Evolutionary conservation across 805 yeast species (phyloP).

Genomic region (Barnettozyma populi): DNA sequence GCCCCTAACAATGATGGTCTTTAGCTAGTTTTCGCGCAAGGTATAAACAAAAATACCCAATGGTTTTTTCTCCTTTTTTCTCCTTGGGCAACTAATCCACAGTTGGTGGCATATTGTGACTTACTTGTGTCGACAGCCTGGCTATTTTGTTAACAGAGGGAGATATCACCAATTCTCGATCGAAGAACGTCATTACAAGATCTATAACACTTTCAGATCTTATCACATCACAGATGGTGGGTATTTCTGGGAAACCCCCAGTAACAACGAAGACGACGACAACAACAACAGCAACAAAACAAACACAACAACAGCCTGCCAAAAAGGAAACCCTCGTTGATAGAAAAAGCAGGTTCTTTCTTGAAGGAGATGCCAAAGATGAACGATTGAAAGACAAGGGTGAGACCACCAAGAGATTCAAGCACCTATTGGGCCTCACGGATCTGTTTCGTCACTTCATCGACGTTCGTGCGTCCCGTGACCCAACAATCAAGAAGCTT

Average conservation of each 20-base stretch:
- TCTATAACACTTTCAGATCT: background rate
- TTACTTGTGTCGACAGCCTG: background rate
- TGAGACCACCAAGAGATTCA: constrained; percentile 74
- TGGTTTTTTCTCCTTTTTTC: background rate
- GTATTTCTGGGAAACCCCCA: background rate
- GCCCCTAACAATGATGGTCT: background rate
- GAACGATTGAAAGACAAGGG: constrained; percentile 52
- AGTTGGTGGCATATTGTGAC: background rate
- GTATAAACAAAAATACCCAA: background rate
- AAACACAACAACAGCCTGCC: background rate
- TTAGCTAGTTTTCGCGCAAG: background rate
- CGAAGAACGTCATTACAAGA: background rate
- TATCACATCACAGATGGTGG: background rate
- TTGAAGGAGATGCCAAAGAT: constrained; percentile 49
- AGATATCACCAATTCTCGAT: background rate
- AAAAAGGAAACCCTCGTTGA: constrained; percentile 29
- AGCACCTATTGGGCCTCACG: constrained; percentile 73
- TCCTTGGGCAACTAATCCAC: background rate
- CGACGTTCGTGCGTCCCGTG: constrained; percentile 74
- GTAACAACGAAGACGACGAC: background rate
- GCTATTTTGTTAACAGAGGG: background rate
- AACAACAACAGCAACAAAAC: background rate
- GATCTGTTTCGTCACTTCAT: constrained; percentile 86
- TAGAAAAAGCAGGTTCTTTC: constrained; percentile 43
- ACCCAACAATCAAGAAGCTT: constrained; percentile 59